Evolutionary conservation across 2,329 filamentous ascomycete genomes (phyloP), one percentile per base, ranked within the genome.

Genomic region (Cercospora zeae-maydis): DNA sequence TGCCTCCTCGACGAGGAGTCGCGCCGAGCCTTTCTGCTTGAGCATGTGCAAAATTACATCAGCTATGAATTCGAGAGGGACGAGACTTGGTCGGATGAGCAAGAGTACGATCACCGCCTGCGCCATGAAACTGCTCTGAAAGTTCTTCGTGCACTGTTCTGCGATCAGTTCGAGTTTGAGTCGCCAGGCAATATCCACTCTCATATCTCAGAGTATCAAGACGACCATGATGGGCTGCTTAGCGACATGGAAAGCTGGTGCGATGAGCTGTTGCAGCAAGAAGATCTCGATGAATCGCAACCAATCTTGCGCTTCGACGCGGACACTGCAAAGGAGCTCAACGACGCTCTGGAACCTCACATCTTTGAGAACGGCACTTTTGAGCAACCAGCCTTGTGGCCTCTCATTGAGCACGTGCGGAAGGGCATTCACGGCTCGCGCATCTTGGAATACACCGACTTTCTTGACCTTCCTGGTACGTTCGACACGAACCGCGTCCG

Each of bases 391-490:
- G 51, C 65, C 1, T 10, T 71, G 0, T 73, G 70, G 69, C 70
- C 71, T 8, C 53, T 73, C 0, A 63, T 70, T 13, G 59, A 70
- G 24, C 62, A 70, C 24, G 66, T 71, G 3, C 60, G 60, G 10
- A 67, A 71, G 54, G 64, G 67, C 8, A 49, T 72, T 8, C 16
- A 49, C 3, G 63, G 58, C 5, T 67, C 70, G 1, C 39, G 64
- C 1, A 52, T 71, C 7, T 54, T 73, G 8, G 30, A 65, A 10
- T 52, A 66, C n/a, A 36, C 69, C 3, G 65, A 69, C 0, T 19
- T 74, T 19, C 63, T 66, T 0, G 72, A 74, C 52, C 63, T 72
- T 9, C 71, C 70, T 14, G 70, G 72, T 4, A 66, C 71, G 3
- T 61, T 61, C 1, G 72, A 74, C 53, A 70, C 59, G 13, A 70